Evolutionary conservation across 1,284 basidiomycete species (phyloP).

Genomic region (Ustilago lituana): DNA sequence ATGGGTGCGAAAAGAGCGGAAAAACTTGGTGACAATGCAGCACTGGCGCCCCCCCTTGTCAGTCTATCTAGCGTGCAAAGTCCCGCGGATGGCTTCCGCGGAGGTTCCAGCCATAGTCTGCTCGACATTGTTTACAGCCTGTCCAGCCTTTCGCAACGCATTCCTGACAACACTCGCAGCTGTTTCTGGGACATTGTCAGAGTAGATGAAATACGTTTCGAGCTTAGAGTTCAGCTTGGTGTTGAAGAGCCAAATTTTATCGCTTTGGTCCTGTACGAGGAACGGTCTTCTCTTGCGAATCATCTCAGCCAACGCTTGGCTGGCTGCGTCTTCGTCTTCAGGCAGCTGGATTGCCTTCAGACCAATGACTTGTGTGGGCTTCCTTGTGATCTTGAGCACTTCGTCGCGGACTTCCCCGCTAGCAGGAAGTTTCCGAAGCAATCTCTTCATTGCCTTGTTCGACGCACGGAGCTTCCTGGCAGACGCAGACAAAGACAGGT

Average conservation of each 20-base stretch:
- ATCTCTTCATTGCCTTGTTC: slow-evolving; percentile 1
- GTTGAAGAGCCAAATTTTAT: slow-evolving; percentile 12
- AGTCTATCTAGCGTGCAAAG: too few relatives aligned
- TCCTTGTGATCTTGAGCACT: neutral
- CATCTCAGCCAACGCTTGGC: slow-evolving; percentile 6
- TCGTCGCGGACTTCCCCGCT: neutral
- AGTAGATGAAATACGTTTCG: slow-evolving; percentile 4
- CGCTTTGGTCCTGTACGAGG: slow-evolving; percentile 1
- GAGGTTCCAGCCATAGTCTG: too few relatives aligned
- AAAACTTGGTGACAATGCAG: too few relatives aligned
- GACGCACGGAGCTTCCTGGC: neutral
- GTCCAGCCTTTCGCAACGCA: too few relatives aligned
- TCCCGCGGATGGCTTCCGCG: too few relatives aligned
- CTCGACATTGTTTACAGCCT: too few relatives aligned
- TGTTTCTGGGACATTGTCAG: neutral
- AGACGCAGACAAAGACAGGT: too few relatives aligned
- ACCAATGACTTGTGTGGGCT: neutral
- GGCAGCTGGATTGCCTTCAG: slow-evolving; percentile 2
- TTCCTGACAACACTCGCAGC: too few relatives aligned
- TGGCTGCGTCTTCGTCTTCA: neutral
- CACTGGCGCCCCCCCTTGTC: too few relatives aligned
- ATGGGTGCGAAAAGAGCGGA: too few relatives aligned
- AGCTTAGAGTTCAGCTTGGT: neutral
- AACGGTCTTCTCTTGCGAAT: slow-evolving; percentile 1
- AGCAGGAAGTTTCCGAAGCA: slow-evolving; percentile 1